phyloP scores from a whole-genome alignment of 208 protist species.

The Wallacemonas sp. region DNA sequence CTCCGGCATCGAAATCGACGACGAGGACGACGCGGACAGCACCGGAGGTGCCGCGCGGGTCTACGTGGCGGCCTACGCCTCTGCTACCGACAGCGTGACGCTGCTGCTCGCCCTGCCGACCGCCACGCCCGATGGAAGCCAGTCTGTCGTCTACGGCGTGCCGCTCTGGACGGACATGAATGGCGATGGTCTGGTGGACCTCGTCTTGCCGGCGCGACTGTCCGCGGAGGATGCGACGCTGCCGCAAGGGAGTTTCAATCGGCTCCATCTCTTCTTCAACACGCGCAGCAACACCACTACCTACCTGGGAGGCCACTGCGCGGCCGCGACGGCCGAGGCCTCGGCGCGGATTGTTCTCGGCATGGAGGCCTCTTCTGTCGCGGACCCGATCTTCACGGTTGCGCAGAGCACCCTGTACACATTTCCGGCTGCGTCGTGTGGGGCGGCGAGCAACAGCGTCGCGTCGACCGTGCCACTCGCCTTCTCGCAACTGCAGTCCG shows the following conservation, averaged over 20 bases:
- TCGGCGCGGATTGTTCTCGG: constrained; percentile 1
- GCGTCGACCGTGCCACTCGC: not conserved
- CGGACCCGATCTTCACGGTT: not conserved
- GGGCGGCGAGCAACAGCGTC: not conserved
- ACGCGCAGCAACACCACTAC: not conserved
- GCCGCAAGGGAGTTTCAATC: not conserved
- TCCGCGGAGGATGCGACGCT: not conserved
- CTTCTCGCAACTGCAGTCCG: not conserved
- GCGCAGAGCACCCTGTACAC: constrained; percentile 6
- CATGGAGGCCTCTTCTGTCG: not conserved
- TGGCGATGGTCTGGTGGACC: constrained; percentile 57
- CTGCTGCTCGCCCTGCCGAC: constrained; percentile 18
- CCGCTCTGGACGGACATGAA: constrained; percentile 46
- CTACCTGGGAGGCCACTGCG: constrained; percentile 1
- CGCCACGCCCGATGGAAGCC: not conserved
- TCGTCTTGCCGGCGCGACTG: constrained; percentile 45
- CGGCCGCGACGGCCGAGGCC: not conserved
- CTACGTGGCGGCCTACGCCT: not conserved
- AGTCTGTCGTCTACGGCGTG: constrained; percentile 27
- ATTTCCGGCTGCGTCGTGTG: not conserved
- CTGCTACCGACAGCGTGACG: not conserved
- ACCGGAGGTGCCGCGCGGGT: not conserved
- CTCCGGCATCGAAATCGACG: constrained; percentile 23
- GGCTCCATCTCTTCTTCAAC: constrained; percentile 6
- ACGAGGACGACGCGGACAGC: not conserved